Percentiles rank a stretch among this genome's conserved stretches.
These are phyloP conservation scores for Phytopythium sindhum DNA, from an alignment of 352 stramenopile species.

Conservation along the genomic window DNA sequence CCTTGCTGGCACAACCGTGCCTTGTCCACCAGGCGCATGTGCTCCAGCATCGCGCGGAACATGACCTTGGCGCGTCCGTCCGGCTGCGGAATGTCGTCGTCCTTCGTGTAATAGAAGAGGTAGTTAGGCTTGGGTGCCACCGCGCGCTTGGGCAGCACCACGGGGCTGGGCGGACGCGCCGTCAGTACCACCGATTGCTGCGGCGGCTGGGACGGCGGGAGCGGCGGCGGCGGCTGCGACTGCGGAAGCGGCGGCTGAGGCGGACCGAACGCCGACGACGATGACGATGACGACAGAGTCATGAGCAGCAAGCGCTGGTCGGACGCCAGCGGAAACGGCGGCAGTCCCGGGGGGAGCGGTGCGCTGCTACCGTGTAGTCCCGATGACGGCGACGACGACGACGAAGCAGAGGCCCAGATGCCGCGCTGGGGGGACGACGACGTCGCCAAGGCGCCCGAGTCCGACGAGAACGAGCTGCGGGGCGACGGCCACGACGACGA, in stretches of 20 bases:
- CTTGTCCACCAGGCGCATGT: constrained; percentile 42
- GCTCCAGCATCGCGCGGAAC: constrained; percentile 51
- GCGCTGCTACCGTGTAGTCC: not conserved
- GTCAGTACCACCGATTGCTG: not conserved
- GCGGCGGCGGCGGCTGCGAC: not conserved
- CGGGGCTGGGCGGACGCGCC: constrained; percentile 2
- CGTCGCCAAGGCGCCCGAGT: not conserved
- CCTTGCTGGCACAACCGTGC: constrained; percentile 33
- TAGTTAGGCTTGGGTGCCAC: constrained; percentile 20
- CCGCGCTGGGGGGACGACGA: constrained; percentile 6
- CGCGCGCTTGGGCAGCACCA: constrained; percentile 15
- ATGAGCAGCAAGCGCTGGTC: constrained; percentile 2
- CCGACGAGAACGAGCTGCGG: not conserved
- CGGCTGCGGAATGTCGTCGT: constrained; percentile 18
- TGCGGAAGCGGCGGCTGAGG: not conserved
- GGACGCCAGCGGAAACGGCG: not conserved
- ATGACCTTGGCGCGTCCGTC: constrained; percentile 25
- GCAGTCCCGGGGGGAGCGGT: constrained; percentile 1
- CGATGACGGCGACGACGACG: not conserved
- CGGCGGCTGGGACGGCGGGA: not conserved
- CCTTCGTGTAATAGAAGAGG: constrained; percentile 29
- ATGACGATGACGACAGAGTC: not conserved
- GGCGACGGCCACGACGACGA: constrained; percentile 6
- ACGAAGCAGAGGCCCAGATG: not conserved
- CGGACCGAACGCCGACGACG: not conserved